Base-by-base conservation (phyloP, 1,139 yeast genomes). In the Magnusiomyces tetraspermus region DNA sequence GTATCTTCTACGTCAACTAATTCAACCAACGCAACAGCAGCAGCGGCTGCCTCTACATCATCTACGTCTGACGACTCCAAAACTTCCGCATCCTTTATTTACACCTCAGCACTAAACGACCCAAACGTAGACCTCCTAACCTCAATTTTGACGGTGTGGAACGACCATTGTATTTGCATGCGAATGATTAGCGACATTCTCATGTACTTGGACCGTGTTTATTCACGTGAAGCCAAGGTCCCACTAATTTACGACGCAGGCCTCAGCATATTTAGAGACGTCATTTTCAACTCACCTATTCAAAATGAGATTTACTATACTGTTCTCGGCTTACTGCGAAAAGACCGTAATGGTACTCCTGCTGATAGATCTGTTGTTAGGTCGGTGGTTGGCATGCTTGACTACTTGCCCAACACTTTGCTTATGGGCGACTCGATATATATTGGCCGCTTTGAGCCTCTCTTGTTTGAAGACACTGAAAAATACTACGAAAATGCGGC, bases 191-290 rank as follows among this genome's bases (percentile, higher is more conserved):
- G 94, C 59, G 97, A 92, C 65, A 85, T 92, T 3, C 70, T 89
- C 67, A 83, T 89, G 86, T 92, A 92, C 64, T 70, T 92, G 62
- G 75, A 92, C 65, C 76, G 96, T 46, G 96, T 88, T 0, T 88
- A 85, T 60, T 86, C 90, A 30, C 81, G 80, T 57, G 95, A 85
- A 58, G 79, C 80, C 54, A 81, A 80, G 59, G 70, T 79, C 50
- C 79, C 88, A 1, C 70, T 83, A 52, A 76, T 86, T 2, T 85
- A 85, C 62, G 96, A 89, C 62, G 75, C 84, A 48, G 96, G 96
- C 0, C 73, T 85, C 41, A 76, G 75, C 40, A 65, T 82, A 10
- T 85, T 83, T 64, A 69, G 79, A 26, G 75, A 73, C 37, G 65
- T 69, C 10, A 67, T 79, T 1, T 48, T 55, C 22, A 45, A 48